phyloP scores from a whole-genome alignment of 1,139 yeast genomes.

The Pichia sp. region DNA sequence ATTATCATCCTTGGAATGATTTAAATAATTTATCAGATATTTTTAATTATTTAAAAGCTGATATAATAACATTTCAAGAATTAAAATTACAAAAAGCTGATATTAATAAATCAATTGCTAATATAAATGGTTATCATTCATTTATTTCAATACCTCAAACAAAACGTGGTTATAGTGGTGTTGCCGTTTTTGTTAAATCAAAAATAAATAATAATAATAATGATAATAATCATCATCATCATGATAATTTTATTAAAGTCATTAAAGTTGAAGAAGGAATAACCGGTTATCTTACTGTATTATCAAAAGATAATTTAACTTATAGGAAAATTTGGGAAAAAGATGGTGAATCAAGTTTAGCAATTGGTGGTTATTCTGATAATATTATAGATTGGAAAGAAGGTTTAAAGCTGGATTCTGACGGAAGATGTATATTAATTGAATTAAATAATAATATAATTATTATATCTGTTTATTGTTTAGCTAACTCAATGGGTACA shows the following conservation, averaged over 20 bases:
- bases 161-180: slow-evolving; percentile 87
- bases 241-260: slow-evolving; percentile 39
- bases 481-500: slow-evolving; percentile 74
- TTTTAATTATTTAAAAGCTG: slow-evolving; percentile 58
- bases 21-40: slow-evolving; percentile 43
- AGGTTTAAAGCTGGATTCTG: slow-evolving; percentile 57
- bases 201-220: too few species aligned
- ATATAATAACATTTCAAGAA: slow-evolving; percentile 79
- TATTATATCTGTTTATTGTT: slow-evolving; percentile 78
- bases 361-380: slow-evolving; percentile 72
- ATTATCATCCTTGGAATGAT: slow-evolving; percentile 77
- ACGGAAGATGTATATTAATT: slow-evolving; percentile 74
- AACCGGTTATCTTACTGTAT: slow-evolving; percentile 53
- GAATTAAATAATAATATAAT: slow-evolving; percentile 63
- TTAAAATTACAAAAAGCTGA: slow-evolving; percentile 50
- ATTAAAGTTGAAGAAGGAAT: slow-evolving; percentile 84
- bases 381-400: slow-evolving; percentile 30
- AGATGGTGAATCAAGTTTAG: slow-evolving; percentile 10
- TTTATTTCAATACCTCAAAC: slow-evolving; percentile 62
- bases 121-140: slow-evolving; percentile 50
- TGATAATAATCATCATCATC: too few species aligned
- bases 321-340: slow-evolving; percentile 19
- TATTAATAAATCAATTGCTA: slow-evolving; percentile 43
- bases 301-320: slow-evolving; percentile 17
- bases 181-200: slow-evolving; percentile 75